Evolutionary conservation across 495 filamentous ascomycete species (phyloP), one percentile per base, ranked within the genome.

Genomic region (Poronia punctata): DNA sequence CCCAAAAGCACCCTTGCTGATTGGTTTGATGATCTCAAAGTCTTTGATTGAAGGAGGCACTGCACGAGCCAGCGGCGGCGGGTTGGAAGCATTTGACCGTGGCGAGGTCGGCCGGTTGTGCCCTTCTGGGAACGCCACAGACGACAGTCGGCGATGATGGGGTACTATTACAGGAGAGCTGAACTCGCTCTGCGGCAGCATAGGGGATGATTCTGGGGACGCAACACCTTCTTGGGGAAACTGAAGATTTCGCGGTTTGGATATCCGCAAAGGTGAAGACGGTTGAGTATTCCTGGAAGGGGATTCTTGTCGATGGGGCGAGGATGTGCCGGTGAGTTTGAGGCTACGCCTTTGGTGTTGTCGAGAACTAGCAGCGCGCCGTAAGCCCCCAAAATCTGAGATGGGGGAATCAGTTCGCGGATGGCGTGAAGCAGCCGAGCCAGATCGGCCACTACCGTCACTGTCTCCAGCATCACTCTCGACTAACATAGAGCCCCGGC

Each of bases 1-100:
- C 4, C 92, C 92, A 65, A 98, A 98, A 10, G 92, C 92, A 43
- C 92, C 92, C 63, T 96, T 97, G 66, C 92, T 98, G 57, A 98
- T 98, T 17, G 92, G 92, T 51, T 98, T 98, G 64, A 98, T 95
- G 52, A 98, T 95, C 53, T 98, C 92, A 57, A 98, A 98, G 54
- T 98, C 92, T 55, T 96, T 97, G 67, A 98, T 98, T 0, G 92
- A 98, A 16, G 88, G 84, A 3, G 88, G 85, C 5, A 86, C 80
- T 4, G 92, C 88, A 28, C 88, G 82, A 22, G 75, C 72, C 55
- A 78, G 75, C 5, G 74, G 74, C 18, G 85, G 82, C 27, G 88
- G 83, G 41, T 86, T 83, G 5, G 83, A 82, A 17, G 80, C 70
- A 33, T 65, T 77, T 38, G 97, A 56, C 15, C 86, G 78, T 10